A percentile compares a stretch with the other conserved stretches of the same genome.
These are phyloP conservation scores for Lactifluus volemus DNA, from an alignment of 768 basidiomycete species.

Conservation along the genomic window DNA sequence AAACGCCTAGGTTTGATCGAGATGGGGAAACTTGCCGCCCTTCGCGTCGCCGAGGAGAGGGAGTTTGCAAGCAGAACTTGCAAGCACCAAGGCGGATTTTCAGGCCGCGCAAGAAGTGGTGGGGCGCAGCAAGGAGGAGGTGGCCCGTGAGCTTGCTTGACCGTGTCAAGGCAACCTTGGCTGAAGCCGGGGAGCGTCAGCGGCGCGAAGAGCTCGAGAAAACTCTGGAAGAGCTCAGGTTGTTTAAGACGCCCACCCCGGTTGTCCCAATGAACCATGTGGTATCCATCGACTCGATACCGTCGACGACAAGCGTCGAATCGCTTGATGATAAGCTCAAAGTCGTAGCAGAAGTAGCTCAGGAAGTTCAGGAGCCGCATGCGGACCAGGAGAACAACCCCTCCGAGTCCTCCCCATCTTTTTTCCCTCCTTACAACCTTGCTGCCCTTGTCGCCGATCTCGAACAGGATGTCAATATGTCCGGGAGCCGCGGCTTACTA, in stretches of 20 bases:
- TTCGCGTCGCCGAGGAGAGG: constrained; percentile 32
- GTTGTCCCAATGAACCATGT: constrained; percentile 39
- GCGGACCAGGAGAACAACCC: constrained; percentile 46
- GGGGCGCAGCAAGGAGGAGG: neutral
- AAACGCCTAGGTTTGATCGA: constrained; percentile 60
- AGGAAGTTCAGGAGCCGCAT: constrained; percentile 29
- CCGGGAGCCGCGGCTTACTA: no score
- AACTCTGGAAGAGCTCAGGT: constrained; percentile 37
- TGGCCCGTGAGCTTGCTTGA: constrained; percentile 20
- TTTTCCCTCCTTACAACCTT: no score
- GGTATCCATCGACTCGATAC: constrained; percentile 55
- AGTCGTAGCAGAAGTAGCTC: constrained; percentile 45
- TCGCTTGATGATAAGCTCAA: constrained; percentile 42
- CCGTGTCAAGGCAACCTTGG: constrained; percentile 27
- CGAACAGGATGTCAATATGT: no score
- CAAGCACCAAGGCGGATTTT: constrained; percentile 31
- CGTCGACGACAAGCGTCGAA: constrained; percentile 64
- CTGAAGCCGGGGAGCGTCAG: constrained; percentile 29
- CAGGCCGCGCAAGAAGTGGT: constrained; percentile 29
- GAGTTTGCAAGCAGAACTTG: constrained; percentile 24
- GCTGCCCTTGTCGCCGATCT: no score
- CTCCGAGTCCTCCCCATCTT: no score
- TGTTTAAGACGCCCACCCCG: constrained; percentile 41
- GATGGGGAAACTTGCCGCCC: constrained; percentile 53
- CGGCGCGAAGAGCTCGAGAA: constrained; percentile 43